Base-by-base conservation (phyloP, 495 filamentous ascomycete genomes). In the Hypoxylon lienhwacheense region DNA sequence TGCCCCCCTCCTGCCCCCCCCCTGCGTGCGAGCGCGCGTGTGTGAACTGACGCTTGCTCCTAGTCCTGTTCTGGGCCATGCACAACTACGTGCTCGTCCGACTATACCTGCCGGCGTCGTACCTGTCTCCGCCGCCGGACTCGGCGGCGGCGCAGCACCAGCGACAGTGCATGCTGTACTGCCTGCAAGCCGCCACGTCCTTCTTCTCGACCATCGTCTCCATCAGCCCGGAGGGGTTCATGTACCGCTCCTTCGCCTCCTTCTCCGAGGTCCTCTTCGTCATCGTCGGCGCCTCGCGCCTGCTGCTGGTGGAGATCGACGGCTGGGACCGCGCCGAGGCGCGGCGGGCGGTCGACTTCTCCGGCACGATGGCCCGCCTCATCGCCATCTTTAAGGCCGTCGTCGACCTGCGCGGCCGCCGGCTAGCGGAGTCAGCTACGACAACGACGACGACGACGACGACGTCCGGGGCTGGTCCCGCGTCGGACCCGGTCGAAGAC, bases 41-140 rank as follows among this genome's bases (percentile, higher is more conserved):
- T n/a, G n/a, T n/a, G n/a, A n/a, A n/a, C n/a, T 66, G 12, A 58
- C 29, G 6, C 7, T 50, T 11, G 15, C n/a, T 4, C 10, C 7
- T 22, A 71, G 68, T 66, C 4, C 14, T 61, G 1, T 63, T 69
- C 26, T 64, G 59, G 55, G 40, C 50, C 14, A 54, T 66, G 17
- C 58, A 67, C 31, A 52, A 61, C 28, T 62, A 64, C 24, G 42
- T 65, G n/a, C 28, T 65, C 1, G 61, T 67, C 17, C 65, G 65
- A 2, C 34, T 71, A 34, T 66, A 71, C 35, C 50, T 69, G 10
- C 66, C 66, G 4, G 63, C 65, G 20, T 65, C 56, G 15, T 55
- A 57, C 17, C 19, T 57, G n/a, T 42, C 55, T 19, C 36, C 33
- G 5, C 55, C 65, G n/a, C 21, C 53, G 3, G 57, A 55, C 47